phyloP scores from a whole-genome alignment of 176 grass and related monocot species.

The Phoenix roebelenii region DNA sequence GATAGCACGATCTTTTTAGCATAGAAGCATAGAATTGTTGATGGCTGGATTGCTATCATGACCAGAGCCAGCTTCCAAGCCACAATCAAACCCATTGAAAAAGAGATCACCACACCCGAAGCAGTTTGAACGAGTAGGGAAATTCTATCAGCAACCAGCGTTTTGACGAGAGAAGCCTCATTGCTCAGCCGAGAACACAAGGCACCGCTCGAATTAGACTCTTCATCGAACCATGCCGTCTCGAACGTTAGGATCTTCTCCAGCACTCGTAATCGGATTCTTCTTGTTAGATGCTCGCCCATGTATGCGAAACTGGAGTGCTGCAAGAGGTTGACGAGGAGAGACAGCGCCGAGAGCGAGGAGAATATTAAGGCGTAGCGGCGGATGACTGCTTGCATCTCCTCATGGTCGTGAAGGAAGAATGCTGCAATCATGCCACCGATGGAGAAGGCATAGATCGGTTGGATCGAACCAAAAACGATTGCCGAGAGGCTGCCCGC shows the following conservation, averaged over 20 bases:
- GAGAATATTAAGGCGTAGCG: constrained; percentile 75
- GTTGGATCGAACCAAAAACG: constrained; percentile 85
- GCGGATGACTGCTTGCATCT: constrained; percentile 73
- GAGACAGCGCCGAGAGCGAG: constrained; percentile 67
- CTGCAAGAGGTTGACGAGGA: constrained; percentile 74
- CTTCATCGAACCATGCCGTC: constrained; percentile 92
- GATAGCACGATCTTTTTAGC: constrained; percentile 90
- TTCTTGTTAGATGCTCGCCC: constrained; percentile 85
- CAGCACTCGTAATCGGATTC: constrained; percentile 71
- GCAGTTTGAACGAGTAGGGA: constrained; percentile 89
- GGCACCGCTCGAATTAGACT: constrained; percentile 72
- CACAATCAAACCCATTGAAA: constrained; percentile 77
- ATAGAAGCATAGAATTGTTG: constrained; percentile 84
- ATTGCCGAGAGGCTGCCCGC: constrained; percentile 66
- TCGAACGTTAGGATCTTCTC: constrained; percentile 95
- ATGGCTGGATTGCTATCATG: constrained; percentile 97
- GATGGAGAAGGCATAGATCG: constrained; percentile 80
- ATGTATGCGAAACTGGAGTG: constrained; percentile 91
- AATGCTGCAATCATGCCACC: constrained; percentile 95
- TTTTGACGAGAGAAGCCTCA: constrained; percentile 87
- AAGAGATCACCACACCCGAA: constrained; percentile 69
- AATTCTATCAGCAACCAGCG: constrained; percentile 85
- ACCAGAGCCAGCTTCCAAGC: constrained; percentile 98
- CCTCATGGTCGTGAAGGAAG: constrained; percentile 60
- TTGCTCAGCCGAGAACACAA: constrained; percentile 80